Conservation (phyloP, 2,329 filamentous ascomycete genomes). For the Epicoccum nigrum region DNA sequence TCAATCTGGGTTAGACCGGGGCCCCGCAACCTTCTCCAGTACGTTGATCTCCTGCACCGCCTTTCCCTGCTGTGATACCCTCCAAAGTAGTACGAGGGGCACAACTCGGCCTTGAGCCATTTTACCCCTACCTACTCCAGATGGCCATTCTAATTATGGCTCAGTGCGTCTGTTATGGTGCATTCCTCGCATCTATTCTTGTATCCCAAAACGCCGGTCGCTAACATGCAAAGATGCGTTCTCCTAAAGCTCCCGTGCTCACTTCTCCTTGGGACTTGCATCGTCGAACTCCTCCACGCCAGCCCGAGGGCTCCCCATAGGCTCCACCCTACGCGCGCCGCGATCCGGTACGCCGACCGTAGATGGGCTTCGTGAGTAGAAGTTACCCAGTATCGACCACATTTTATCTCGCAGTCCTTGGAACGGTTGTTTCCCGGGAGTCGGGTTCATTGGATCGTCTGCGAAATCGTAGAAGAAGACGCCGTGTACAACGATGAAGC, state of each 20-base stretch:
- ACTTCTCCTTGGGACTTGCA: slow-evolving; percentile 1
- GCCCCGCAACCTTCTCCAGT: no score
- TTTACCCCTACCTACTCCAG: no score
- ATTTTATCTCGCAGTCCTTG: slow-evolving; percentile 34
- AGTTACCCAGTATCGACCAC: slow-evolving; percentile 33
- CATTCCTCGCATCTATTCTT: slow-evolving; percentile 8
- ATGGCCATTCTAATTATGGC: background rate
- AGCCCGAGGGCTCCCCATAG: slow-evolving; percentile 4
- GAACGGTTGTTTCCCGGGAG: slow-evolving; percentile 42
- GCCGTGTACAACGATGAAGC: slow-evolving; percentile 61
- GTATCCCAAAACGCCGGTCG: slow-evolving; percentile 3
- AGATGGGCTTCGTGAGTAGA: slow-evolving; percentile 38
- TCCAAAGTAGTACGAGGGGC: background rate
- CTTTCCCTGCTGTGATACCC: no score
- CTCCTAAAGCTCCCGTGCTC: background rate
- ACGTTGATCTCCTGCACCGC: no score
- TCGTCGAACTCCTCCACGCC: slow-evolving; percentile 6
- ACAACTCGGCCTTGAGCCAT: no score
- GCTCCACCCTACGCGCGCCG: slow-evolving; percentile 20
- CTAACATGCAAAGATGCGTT: slow-evolving; percentile 9
- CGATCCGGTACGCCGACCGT: slow-evolving; percentile 14
- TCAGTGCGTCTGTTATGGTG: slow-evolving; percentile 2
- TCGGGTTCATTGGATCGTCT: slow-evolving; percentile 40
- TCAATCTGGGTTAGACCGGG: no score
- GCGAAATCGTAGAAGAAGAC: slow-evolving; percentile 67